A percentile compares a stretch with the other conserved stretches of the same genome.
Evolutionary conservation across 495 filamentous ascomycete species (phyloP).

Genomic region (Sporormia fimetaria): DNA sequence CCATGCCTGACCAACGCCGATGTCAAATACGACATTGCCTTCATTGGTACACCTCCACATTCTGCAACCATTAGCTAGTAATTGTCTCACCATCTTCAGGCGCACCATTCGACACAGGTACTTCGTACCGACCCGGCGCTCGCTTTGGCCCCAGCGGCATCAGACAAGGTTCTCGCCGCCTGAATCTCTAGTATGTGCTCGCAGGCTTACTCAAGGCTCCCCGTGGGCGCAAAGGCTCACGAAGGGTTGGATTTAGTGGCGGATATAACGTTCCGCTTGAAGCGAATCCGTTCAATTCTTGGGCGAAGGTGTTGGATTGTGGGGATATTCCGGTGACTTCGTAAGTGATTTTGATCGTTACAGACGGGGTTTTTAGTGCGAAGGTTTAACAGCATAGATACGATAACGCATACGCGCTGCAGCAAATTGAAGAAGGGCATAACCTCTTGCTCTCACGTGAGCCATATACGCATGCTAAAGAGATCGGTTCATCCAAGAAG

Average conservation of each 20-base stretch:
- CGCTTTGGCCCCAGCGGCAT: conserved; percentile 75
- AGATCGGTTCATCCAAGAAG: conserved; percentile 39
- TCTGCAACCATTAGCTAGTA: neutral
- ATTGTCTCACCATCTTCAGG: conserved; percentile 29
- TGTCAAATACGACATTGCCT: conserved; percentile 36
- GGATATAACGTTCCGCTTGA: conserved; percentile 49
- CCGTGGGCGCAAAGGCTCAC: conserved; percentile 38
- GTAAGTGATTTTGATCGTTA: conserved; percentile 28
- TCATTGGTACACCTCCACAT: conserved; percentile 28
- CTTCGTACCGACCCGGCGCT: conserved; percentile 69
- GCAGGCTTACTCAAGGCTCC: conserved; percentile 18
- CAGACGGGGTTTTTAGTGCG: neutral
- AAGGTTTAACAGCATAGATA: conserved; percentile 23
- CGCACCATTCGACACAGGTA: conserved; percentile 55
- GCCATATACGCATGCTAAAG: conserved; percentile 40
- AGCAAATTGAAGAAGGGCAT: conserved; percentile 38
- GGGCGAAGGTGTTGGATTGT: conserved; percentile 36
- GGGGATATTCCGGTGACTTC: conserved; percentile 38
- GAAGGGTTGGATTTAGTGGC: conserved; percentile 43
- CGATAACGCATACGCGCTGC: conserved; percentile 35
- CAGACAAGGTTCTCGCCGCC: conserved; percentile 61
- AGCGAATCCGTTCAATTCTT: conserved; percentile 36
- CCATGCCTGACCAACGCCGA: conserved; percentile 60
- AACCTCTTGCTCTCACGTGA: conserved; percentile 33
- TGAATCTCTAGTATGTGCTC: conserved; percentile 53